Percentiles rank a stretch among this genome's conserved stretches.
phyloP scores from a whole-genome alignment of 1,284 basidiomycete genomes.

The Ceratobasidium sp. region DNA sequence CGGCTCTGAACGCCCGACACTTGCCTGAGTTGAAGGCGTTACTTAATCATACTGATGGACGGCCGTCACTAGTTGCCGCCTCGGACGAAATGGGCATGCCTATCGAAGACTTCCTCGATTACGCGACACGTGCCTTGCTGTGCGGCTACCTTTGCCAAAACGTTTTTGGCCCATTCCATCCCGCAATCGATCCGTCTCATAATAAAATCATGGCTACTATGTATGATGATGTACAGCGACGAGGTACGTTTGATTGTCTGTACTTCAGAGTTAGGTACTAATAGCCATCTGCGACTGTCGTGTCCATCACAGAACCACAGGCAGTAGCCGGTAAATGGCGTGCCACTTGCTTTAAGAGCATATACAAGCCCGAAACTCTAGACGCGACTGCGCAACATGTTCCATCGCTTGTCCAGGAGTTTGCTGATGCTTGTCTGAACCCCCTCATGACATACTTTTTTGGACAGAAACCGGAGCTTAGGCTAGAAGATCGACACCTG shows the following conservation, averaged over 20 bases:
- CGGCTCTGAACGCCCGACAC: not conserved
- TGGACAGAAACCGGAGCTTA: not conserved
- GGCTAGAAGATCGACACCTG: not conserved
- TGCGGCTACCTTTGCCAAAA: not conserved
- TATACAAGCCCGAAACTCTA: not conserved
- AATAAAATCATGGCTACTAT: not conserved
- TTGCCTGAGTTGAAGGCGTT: not conserved
- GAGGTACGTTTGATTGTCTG: not conserved
- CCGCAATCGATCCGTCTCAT: not conserved
- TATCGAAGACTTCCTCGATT: slow-evolving; percentile 36
- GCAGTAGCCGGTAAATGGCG: slow-evolving; percentile 18
- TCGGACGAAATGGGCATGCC: not conserved
- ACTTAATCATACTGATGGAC: not conserved
- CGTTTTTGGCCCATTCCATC: slow-evolving; percentile 39
- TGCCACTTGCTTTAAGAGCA: slow-evolving; percentile 15
- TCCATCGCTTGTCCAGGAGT: not conserved
- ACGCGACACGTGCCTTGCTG: slow-evolving; percentile 16
- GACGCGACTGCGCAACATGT: not conserved
- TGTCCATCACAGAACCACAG: slow-evolving; percentile 9
- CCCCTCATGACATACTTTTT: not conserved
- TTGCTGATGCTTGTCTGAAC: not conserved
- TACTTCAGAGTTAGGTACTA: not conserved
- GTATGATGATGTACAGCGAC: slow-evolving; percentile 3
- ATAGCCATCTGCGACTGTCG: not conserved
- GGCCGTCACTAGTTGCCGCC: slow-evolving; percentile 3